These are phyloP conservation scores for Carex kokanica DNA, from an alignment of 176 grass and related monocot species.

Conservation along the genomic window DNA sequence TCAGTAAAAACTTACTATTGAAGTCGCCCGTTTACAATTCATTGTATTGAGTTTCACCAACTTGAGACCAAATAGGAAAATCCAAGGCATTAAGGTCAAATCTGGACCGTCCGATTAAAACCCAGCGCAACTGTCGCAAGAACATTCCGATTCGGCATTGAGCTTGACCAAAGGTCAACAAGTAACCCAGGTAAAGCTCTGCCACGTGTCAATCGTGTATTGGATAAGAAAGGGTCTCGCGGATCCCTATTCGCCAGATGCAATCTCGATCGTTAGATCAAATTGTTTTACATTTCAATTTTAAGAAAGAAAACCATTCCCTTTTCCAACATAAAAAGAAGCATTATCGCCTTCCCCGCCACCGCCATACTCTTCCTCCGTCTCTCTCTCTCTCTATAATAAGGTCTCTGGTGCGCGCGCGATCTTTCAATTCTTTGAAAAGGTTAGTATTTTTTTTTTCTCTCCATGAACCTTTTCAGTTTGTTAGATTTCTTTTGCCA, in stretches of 20 bases:
- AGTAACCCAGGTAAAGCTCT: not conserved
- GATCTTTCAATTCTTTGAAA: not conserved
- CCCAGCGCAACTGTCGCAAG: not conserved
- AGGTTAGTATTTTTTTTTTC: not conserved
- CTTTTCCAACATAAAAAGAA: not conserved
- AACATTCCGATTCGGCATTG: not conserved
- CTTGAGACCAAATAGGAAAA: not conserved
- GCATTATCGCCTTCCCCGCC: not conserved
- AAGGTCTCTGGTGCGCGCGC: not conserved
- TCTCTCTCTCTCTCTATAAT: not conserved
- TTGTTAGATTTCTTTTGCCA: not conserved
- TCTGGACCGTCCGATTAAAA: not conserved
- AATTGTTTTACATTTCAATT: not conserved
- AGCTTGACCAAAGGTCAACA: not conserved
- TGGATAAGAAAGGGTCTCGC: not conserved
- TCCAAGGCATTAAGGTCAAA: not conserved
- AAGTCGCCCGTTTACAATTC: not conserved
- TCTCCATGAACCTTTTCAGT: not conserved
- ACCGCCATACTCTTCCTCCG: not conserved
- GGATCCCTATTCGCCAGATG: not conserved
- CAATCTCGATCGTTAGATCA: not conserved
- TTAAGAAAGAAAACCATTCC: not conserved
- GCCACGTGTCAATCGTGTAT: not conserved
- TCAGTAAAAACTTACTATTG: not conserved
- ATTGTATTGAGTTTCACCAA: not conserved